A percentile compares a stretch with the other conserved stretches of the same genome.
phyloP scores from a whole-genome alignment of 345 rosid genomes.

The Pistacia atlantica region DNA sequence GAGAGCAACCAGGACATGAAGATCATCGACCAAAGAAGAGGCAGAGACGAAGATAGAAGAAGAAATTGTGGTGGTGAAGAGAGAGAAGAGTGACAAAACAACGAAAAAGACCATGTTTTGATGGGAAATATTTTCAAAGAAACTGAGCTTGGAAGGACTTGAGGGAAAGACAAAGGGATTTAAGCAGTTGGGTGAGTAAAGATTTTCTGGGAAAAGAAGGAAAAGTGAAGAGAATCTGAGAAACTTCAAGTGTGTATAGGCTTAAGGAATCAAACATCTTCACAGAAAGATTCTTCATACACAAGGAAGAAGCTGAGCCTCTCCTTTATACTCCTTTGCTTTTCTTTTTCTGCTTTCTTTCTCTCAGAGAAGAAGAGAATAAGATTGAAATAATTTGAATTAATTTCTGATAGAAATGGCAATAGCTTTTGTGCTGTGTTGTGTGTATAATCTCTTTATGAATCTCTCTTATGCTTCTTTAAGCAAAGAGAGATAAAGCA shows the following conservation, averaged over 20 bases:
- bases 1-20: slow-evolving; percentile 42
- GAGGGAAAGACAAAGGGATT: slow-evolving; percentile 40
- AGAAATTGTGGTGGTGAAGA: slow-evolving; percentile 23
- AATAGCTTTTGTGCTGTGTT: slow-evolving; percentile 5
- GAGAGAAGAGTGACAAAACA: slow-evolving; percentile 43
- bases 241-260: slow-evolving; percentile 43
- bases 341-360: slow-evolving; percentile 22
- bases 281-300: slow-evolving; percentile 47
- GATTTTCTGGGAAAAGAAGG: slow-evolving; percentile 37
- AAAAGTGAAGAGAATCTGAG: slow-evolving; percentile 57
- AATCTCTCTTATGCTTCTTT: slow-evolving; percentile 19
- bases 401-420: slow-evolving; percentile 14
- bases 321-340: slow-evolving; percentile 32
- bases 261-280: slow-evolving; percentile 53
- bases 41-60: slow-evolving; percentile 34
- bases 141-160: slow-evolving; percentile 39
- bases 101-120: slow-evolving; percentile 54
- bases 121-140: slow-evolving; percentile 25
- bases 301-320: slow-evolving; percentile 58
- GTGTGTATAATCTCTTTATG: slow-evolving; percentile 1
- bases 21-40: slow-evolving; percentile 43
- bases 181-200: slow-evolving; percentile 27
- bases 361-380: slow-evolving; percentile 30
- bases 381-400: slow-evolving; percentile 11
- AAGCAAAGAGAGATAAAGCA: slow-evolving; percentile 15